Conservation (phyloP, 2,329 filamentous ascomycete genomes). For the Fusarium agapanthi region DNA sequence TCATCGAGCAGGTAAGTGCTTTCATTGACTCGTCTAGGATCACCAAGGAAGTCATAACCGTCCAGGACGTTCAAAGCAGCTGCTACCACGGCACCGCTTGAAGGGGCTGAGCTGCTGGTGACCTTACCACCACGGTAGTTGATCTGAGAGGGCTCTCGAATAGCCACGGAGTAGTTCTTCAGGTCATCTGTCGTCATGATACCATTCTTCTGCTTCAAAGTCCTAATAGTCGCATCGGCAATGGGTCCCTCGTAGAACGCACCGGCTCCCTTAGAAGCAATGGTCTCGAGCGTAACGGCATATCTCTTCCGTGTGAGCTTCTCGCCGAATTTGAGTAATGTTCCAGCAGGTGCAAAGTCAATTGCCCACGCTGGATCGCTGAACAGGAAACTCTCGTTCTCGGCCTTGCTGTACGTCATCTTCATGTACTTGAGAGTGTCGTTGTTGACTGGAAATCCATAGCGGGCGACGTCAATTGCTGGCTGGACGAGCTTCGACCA, state of each 20-base stretch:
- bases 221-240: constrained; percentile 73
- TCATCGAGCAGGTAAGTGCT: constrained; percentile 85
- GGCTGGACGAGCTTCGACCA: constrained; percentile 76
- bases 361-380: constrained; percentile 79
- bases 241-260: constrained; percentile 77
- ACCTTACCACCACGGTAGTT: constrained; percentile 76
- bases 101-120: constrained; percentile 73
- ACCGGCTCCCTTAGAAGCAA: constrained; percentile 71
- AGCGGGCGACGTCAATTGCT: constrained; percentile 74
- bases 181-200: constrained; percentile 81
- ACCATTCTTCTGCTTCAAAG: constrained; percentile 70
- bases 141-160: constrained; percentile 68
- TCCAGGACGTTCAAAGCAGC: constrained; percentile 78
- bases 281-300: constrained; percentile 75
- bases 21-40: constrained; percentile 60
- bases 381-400: constrained; percentile 64
- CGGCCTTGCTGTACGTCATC: constrained; percentile 55
- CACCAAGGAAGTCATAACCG: constrained; percentile 73
- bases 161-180: constrained; percentile 73
- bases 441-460: constrained; percentile 75
- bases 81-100: constrained; percentile 76
- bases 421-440: constrained; percentile 78
- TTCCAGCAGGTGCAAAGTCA: constrained; percentile 84
- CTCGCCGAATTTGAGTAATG: constrained; percentile 71
- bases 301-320: constrained; percentile 79